These are phyloP conservation scores for Halenospora varia DNA, from an alignment of 495 filamentous ascomycete genomes.

Conservation along the genomic window DNA sequence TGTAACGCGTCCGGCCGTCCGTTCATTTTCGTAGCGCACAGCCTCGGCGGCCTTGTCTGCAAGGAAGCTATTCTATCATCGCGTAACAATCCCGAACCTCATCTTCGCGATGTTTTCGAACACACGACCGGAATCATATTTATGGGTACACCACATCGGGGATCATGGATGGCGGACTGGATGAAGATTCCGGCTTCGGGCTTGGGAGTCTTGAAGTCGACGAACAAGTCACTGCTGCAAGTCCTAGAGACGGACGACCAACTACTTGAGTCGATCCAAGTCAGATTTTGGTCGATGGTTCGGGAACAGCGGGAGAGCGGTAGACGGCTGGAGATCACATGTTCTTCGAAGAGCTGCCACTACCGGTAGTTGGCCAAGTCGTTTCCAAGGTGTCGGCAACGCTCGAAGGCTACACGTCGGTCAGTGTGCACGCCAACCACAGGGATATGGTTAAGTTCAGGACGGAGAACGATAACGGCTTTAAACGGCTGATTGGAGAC, in stretches of 20 bases:
- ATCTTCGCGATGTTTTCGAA: conserved; percentile 13
- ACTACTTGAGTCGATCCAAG: conserved; percentile 20
- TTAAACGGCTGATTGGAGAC: conserved; percentile 30
- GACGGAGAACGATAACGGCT: conserved; percentile 30
- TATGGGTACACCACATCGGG: conserved; percentile 30
- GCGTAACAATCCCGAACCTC: conserved; percentile 7
- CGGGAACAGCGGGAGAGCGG: conserved; percentile 2
- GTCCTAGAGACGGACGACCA: conserved; percentile 21
- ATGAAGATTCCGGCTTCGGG: conserved; percentile 14
- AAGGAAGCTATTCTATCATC: conserved; percentile 29
- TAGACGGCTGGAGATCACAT: conserved; percentile 16
- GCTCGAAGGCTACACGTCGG: conserved; percentile 21
- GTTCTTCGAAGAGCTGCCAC: conserved; percentile 17
- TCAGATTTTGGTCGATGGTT: conserved; percentile 1
- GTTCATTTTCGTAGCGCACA: conserved; percentile 46
- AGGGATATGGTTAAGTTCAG: conserved; percentile 37
- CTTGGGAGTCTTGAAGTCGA: conserved; percentile 22
- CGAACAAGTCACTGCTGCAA: conserved; percentile 18
- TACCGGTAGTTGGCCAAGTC: conserved; percentile 14
- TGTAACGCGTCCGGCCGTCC: conserved; percentile 24
- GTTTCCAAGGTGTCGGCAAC: conserved; percentile 21
- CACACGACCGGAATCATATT: conserved; percentile 22
- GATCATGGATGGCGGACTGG: conserved; percentile 27
- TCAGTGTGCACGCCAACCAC: conserved; percentile 35
- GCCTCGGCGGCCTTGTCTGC: conserved; percentile 48